phyloP scores from a whole-genome alignment of 306 rosid species.

The Sindora glabra region DNA sequence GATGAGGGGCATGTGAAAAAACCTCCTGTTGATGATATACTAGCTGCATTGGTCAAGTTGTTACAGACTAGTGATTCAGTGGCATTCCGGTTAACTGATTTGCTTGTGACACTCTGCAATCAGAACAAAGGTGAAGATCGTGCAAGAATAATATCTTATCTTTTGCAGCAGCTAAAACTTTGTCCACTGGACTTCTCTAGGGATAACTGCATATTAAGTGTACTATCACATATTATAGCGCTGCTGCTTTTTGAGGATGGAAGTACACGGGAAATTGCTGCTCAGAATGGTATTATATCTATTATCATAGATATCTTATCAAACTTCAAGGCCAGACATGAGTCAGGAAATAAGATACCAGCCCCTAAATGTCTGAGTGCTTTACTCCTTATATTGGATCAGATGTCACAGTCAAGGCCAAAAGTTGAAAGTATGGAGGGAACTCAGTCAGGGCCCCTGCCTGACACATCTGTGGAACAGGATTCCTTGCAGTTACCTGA shows the following conservation, averaged over 20 bases:
- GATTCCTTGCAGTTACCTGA: conserved; percentile 39
- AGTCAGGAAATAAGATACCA: conserved; percentile 50
- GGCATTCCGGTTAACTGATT: conserved; percentile 88
- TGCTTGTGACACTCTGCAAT: conserved; percentile 77
- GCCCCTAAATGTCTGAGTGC: conserved; percentile 82
- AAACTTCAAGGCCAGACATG: conserved; percentile 53
- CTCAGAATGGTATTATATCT: conserved; percentile 66
- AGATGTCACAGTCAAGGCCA: conserved; percentile 77
- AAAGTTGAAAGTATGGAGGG: conserved; percentile 57
- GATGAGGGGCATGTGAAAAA: conserved; percentile 73
- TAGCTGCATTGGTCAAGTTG: conserved; percentile 64
- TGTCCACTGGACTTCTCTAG: conserved; percentile 69
- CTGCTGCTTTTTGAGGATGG: conserved; percentile 87
- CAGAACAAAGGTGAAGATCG: conserved; percentile 92
- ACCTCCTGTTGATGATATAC: conserved; percentile 92
- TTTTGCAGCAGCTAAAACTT: conserved; percentile 88
- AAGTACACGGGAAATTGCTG: conserved; percentile 74
- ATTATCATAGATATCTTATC: conserved; percentile 62
- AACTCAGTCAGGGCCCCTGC: conserved; percentile 41
- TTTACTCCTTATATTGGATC: conserved; percentile 83
- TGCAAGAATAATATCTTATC: conserved; percentile 73
- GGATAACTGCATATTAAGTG: conserved; percentile 67
- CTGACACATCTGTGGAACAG: conserved; percentile 50
- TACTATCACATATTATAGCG: conserved; percentile 74
- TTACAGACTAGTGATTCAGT: conserved; percentile 82